Conservation (phyloP, 306 rosid species). For the Trifolium repens region DNA sequence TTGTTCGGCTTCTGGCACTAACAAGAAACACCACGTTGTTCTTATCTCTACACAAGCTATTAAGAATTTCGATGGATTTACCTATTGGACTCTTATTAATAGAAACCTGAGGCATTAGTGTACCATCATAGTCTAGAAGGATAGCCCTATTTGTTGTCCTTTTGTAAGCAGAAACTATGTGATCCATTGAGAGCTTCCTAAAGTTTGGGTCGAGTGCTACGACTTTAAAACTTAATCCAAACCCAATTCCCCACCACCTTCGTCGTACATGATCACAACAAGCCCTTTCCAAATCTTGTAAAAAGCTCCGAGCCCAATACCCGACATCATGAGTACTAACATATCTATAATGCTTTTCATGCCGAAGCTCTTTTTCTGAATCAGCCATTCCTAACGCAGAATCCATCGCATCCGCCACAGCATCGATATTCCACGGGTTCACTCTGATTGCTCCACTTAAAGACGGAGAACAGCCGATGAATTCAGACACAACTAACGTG, state of each 20-base stretch:
- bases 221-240: constrained; percentile 84
- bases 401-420: constrained; percentile 88
- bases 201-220: constrained; percentile 87
- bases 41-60: constrained; percentile 69
- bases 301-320: constrained; percentile 91
- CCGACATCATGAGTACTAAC: constrained; percentile 91
- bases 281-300: constrained; percentile 78
- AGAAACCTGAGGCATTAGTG: constrained; percentile 74
- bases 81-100: constrained; percentile 72
- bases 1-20: constrained; percentile 68
- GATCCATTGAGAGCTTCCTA: constrained; percentile 79
- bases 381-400: constrained; percentile 69
- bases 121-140: constrained; percentile 86
- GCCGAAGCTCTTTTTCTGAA: constrained; percentile 80
- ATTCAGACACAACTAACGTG: constrained; percentile 84
- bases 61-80: constrained; percentile 58
- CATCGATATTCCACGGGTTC: constrained; percentile 89
- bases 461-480: constrained; percentile 92
- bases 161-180: constrained; percentile 74
- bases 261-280: constrained; percentile 73
- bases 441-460: constrained; percentile 90
- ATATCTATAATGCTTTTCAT: constrained; percentile 89
- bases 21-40: constrained; percentile 77
- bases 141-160: constrained; percentile 70
- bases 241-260: constrained; percentile 91